Evolutionary conservation across 805 yeast genomes (phyloP).

Genomic region (Suhomyces vadensis): DNA sequence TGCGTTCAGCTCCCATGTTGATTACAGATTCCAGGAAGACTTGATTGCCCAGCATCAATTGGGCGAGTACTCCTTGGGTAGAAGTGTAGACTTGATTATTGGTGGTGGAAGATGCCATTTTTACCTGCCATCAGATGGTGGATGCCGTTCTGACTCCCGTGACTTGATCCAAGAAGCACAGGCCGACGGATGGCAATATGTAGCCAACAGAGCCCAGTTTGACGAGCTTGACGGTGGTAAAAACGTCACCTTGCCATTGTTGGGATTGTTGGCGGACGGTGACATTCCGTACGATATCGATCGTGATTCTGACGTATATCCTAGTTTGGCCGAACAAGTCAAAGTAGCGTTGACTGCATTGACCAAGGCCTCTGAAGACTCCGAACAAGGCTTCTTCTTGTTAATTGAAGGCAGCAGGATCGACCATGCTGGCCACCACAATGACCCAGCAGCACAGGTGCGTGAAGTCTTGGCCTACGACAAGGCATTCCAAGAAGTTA

Average conservation of each 20-base stretch:
- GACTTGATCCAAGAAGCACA: slow-evolving; percentile 68
- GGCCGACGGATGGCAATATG: slow-evolving; percentile 62
- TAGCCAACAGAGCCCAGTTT: slow-evolving; percentile 58
- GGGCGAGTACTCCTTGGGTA: slow-evolving; percentile 79
- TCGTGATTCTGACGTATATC: slow-evolving; percentile 59
- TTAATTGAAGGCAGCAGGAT: slow-evolving; percentile 90
- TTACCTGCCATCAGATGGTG: slow-evolving; percentile 49
- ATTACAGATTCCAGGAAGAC: slow-evolving; percentile 75
- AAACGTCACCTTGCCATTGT: slow-evolving; percentile 70
- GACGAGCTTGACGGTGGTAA: slow-evolving; percentile 55
- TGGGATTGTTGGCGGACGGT: slow-evolving; percentile 70
- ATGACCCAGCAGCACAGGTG: slow-evolving; percentile 94
- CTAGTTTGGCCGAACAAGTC: slow-evolving; percentile 80
- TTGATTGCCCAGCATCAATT: slow-evolving; percentile 85
- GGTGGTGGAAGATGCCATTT: slow-evolving; percentile 93
- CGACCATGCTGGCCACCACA: slow-evolving; percentile 93
- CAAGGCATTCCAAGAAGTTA: slow-evolving; percentile 72
- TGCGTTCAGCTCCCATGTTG: slow-evolving; percentile 79
- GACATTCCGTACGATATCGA: slow-evolving; percentile 89
- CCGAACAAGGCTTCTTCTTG: slow-evolving; percentile 83
- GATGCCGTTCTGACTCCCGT: slow-evolving; percentile 70
- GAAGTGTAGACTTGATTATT: slow-evolving; percentile 76
- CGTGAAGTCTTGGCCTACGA: slow-evolving; percentile 88
- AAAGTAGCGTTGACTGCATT: slow-evolving; percentile 71
- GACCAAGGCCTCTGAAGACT: slow-evolving; percentile 62